Base-by-base conservation (phyloP, 768 basidiomycete genomes). In the Nidula microcarpa region DNA sequence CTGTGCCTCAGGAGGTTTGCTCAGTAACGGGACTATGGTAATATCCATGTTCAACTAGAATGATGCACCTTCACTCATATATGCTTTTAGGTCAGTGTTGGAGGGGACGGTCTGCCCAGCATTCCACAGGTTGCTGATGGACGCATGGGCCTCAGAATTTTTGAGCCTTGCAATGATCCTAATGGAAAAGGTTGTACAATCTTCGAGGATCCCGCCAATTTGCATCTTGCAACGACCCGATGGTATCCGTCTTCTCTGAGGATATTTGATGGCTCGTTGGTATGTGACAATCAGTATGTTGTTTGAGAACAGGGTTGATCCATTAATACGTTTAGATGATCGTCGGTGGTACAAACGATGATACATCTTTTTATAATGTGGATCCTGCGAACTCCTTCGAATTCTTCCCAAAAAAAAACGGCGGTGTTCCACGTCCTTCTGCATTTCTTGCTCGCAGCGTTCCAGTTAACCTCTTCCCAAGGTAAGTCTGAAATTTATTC, bases 331-430 rank as follows among this genome's bases (percentile, higher is more conserved):
- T 23, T 23, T 23, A 17, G 47, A 17, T 68, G 61, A 55, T 67
- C 18, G 56, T 67, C 10, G 65, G 65, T 32, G 65, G 65, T 7
- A 62, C 67, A 9, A 65, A 66, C 36, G 61, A 67, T 30, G 55
- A 47, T 16, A 65, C 54, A 6, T 83, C 82, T 3, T 87, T 84
- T 75, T 85, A 85, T 63, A 85, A 87, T 60, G 82, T 78, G 32
- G 75, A 71, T 49, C 82, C 83, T 4, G 77, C 80, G 49, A 85
- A 67, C 50, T 65, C 57, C 47, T 65, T 71, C 48, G 74, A 74
- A 53, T 75, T 73, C 49, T 73, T 65, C 62, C 74, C 74, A 4
- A 62, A 69, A 5, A 75, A 75, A 50, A 72, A 74, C 51, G 65
- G 68, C 16, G 71, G 71, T 53, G 52, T 65, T 13, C 66, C 64